Percentiles rank a stretch among this genome's conserved stretches.
These are phyloP conservation scores for Fusarium siculi DNA, from an alignment of 2,329 filamentous ascomycete genomes.

Conservation along the genomic window DNA sequence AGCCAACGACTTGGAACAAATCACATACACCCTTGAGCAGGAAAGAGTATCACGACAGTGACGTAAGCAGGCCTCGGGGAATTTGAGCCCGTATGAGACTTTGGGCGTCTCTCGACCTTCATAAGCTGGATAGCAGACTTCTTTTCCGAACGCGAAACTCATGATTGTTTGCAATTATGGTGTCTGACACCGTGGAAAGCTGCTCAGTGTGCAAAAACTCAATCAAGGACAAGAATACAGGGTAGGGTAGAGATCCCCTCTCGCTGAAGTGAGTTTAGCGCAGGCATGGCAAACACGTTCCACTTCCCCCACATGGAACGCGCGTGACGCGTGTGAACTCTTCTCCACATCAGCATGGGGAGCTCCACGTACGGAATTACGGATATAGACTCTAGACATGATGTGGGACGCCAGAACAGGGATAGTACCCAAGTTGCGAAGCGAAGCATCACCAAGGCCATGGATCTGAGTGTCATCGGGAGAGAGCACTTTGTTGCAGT, in stretches of 20 bases:
- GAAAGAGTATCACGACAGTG: neutral
- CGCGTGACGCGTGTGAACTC: neutral
- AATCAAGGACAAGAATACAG: neutral
- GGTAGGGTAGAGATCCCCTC: neutral
- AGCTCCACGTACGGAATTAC: neutral
- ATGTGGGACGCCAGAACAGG: neutral
- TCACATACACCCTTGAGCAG: neutral
- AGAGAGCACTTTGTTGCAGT: neutral
- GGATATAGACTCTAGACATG: neutral
- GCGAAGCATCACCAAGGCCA: neutral
- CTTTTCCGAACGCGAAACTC: conserved; percentile 8
- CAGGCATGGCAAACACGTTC: neutral
- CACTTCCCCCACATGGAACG: neutral
- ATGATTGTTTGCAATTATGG: neutral
- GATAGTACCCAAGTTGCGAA: neutral
- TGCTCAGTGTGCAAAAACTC: accelerated
- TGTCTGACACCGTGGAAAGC: accelerated
- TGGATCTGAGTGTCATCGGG: accelerated
- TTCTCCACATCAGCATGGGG: neutral
- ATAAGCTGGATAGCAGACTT: neutral
- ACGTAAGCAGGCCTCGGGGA: conserved; percentile 7
- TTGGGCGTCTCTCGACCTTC: conserved; percentile 1
- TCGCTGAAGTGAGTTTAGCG: neutral
- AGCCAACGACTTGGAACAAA: too few species aligned
- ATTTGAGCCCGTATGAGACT: conserved; percentile 13